Base-by-base conservation (phyloP, 179 eudicot species). In the Vitellaria paradoxa region DNA sequence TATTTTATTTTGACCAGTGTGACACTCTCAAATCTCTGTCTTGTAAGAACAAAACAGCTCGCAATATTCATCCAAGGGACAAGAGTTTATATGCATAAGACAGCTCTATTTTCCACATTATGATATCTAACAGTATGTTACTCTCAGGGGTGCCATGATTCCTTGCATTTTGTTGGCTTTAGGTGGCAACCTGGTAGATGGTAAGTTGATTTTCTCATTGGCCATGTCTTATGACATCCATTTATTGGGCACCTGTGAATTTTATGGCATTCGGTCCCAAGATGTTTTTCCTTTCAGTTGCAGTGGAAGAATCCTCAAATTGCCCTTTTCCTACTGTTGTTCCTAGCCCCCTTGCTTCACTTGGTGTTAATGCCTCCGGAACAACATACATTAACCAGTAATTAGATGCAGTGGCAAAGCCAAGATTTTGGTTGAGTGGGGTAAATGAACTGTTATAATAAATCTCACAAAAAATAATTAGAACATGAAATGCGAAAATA, bases 141-240 rank as follows among this genome's bases (percentile, higher is more conserved):
- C 20, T 79, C 60, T 70, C 91, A 93, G 99, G 88, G 97, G 88
- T 73, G 97, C 99, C 65, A 95, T 95, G 97, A 95, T 95, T 82
- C 99, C 99, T 26, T 93, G 97, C 87, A 93, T 95, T 81, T 86
- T 95, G 86, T 76, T 95, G 90, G 99, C 99, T 55, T 68, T 95
- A 68, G 99, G 99, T 68, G 97, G 99, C 81, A 95, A 95, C 83
- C 97, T 95, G n/a, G 79, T 91, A 7, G 95, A 95, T 70, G 99
- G 98, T 95, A 84, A 86, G 94, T 80, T 74, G 30, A 57, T 24
- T 5, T 26, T 56, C 50, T 56, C 20, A 23, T 72, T 72, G 45
- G 74, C 50, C 74, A 70, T 70, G 61, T 70, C 74, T 53, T 15
- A 53, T 23, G 18, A 24, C 17, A 10, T 70, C 46, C 74, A 52